A percentile compares a stretch with the other conserved stretches of the same genome.
Evolutionary conservation across 2,329 filamentous ascomycete genomes (phyloP).

Genomic region (Ophiosphaerella korrae): DNA sequence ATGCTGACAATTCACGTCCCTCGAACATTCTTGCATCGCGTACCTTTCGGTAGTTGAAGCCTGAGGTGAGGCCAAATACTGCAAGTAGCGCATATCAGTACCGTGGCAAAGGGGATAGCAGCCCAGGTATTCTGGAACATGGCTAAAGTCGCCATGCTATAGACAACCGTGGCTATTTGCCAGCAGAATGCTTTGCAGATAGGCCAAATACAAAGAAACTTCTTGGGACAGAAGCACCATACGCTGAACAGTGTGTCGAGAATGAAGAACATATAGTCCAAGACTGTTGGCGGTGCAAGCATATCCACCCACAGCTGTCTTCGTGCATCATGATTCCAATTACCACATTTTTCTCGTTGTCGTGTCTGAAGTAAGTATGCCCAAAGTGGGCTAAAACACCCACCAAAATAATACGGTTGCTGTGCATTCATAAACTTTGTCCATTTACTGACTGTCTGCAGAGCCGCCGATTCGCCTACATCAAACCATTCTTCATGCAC

Average conservation of each 20-base stretch:
- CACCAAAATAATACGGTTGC: conserved; percentile 12
- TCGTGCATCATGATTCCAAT: conserved; percentile 3
- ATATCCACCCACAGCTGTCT: conserved; percentile 9
- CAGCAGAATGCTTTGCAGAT: conserved; percentile 8
- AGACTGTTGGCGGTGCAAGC: conserved; percentile 7
- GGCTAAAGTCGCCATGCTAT: conserved; percentile 6
- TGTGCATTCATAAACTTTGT: conserved; percentile 10
- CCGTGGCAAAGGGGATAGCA: conserved; percentile 9
- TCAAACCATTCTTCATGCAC: conserved; percentile 18
- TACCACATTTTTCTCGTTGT: not conserved
- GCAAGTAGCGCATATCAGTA: conserved; percentile 8
- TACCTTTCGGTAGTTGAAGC: not conserved
- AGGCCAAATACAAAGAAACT: not conserved
- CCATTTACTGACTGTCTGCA: conserved; percentile 15
- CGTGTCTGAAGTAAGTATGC: not conserved
- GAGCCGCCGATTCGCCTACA: conserved; percentile 5
- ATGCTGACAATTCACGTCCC: too few species aligned
- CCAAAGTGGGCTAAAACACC: conserved; percentile 13
- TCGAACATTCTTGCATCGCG: too few species aligned
- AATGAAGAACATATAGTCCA: not conserved
- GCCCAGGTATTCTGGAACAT: conserved; percentile 8
- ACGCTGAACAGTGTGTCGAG: not conserved
- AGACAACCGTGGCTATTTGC: conserved; percentile 11
- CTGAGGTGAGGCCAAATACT: conserved; percentile 2
- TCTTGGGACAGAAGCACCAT: not conserved